Base-by-base conservation (phyloP, 345 rosid species). In the Moricandia moricandioides region DNA sequence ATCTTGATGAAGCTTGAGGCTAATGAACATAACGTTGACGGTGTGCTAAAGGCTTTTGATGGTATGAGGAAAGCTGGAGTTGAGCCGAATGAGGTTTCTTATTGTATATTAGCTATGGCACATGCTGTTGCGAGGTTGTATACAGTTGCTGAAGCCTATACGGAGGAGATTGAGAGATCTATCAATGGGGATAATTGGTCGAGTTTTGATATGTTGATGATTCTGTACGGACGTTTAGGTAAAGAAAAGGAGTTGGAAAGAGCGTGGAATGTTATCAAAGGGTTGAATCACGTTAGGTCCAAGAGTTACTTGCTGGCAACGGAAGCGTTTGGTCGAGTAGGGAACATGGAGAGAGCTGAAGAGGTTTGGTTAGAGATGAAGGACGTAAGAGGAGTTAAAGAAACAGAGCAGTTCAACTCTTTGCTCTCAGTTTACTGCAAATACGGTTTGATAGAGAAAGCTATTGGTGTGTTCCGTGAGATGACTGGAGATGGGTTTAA, bases 1-100 rank as follows among this genome's bases (percentile, higher is more conserved):
- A 94, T 91, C 78, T 85, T 91, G 78, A 88, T 91, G 97, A 94
- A 94, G 81, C 88, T 90, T 16, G 96, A 88, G 82, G 93, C 92
- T 8, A 91, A 88, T 74, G 95, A 90, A 31, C 96, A 90, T 63
- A 89, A 88, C 51, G 76, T 88, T 8, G 97, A 88, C 4, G 89
- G 91, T 12, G 76, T 91, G 75, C 35, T 83, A 11, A 92, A 87
- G 74, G 88, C 85, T 63, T 92, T 82, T 33, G 45, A 81, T 37
- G 81, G 85, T 37, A 92, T 92, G 97, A 86, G 83, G 85, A 79
- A 68, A 79, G 83, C 62, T 17, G 63, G 77, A 26, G 88, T 90
- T 65, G 88, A 92, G 84, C 92, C 93, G 0, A 88, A 87, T 75
- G 98, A 94, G 86, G 79, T 91, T 24, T 86, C 91, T 51, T 94